phyloP scores from a whole-genome alignment of 2,329 filamentous ascomycete genomes.

The Botryotinia calthae region DNA sequence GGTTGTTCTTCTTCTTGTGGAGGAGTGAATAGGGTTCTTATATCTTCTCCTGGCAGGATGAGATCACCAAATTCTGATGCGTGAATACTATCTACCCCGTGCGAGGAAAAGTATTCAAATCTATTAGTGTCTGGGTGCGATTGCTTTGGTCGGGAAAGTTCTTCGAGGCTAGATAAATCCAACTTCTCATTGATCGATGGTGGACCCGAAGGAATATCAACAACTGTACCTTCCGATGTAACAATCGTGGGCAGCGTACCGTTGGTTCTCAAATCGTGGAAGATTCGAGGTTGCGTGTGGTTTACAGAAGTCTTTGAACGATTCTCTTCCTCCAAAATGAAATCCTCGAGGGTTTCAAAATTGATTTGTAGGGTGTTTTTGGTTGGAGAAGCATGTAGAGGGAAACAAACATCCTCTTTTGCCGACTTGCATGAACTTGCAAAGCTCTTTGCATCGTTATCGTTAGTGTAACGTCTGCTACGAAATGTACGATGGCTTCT shows the following conservation, averaged over 20 bases:
- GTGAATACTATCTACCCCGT: conserved; percentile 90
- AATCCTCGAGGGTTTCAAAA: conserved; percentile 91
- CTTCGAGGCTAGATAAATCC: conserved; percentile 42
- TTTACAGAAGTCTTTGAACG: conserved; percentile 42
- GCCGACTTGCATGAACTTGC: conserved; percentile 66
- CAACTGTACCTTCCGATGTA: conserved; percentile 56
- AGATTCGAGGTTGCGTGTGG: conserved; percentile 36
- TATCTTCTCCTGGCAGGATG: conserved; percentile 82
- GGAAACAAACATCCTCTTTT: conserved; percentile 88
- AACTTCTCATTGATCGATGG: conserved; percentile 52
- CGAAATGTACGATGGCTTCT: conserved; percentile 54
- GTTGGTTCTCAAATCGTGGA: conserved; percentile 37
- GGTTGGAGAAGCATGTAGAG: conserved; percentile 62
- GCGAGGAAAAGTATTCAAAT: conserved; percentile 96
- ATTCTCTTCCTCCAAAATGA: conserved; percentile 66
- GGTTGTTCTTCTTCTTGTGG: conserved; percentile 62
- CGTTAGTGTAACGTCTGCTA: conserved; percentile 58
- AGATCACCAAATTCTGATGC: conserved; percentile 85
- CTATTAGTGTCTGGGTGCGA: conserved; percentile 65
- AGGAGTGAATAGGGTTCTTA: conserved; percentile 78
- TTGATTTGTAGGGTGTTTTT: conserved; percentile 82
- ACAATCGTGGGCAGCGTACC: conserved; percentile 25
- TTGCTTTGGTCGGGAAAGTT: conserved; percentile 31
- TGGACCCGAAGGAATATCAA: conserved; percentile 50
- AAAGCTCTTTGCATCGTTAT: conserved; percentile 60